These are phyloP conservation scores for Mallotus nudiflorus DNA, from an alignment of 345 rosid species.

Conservation along the genomic window DNA sequence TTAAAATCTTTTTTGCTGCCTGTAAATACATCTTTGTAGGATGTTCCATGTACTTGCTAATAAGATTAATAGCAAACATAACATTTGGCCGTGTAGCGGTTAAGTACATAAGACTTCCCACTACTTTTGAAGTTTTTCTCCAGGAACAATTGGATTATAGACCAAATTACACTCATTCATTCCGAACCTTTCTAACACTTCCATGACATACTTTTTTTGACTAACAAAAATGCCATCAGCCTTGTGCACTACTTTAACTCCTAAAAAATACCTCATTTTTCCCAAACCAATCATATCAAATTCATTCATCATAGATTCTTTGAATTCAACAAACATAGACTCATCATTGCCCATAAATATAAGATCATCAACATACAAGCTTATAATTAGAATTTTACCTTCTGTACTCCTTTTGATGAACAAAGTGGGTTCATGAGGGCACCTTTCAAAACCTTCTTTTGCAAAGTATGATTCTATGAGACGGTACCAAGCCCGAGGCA, in stretches of 20 bases:
- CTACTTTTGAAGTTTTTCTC: background rate
- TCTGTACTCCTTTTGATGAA: too few species aligned
- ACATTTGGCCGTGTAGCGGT: background rate
- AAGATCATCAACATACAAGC: background rate
- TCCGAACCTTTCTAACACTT: background rate
- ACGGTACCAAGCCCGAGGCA: background rate
- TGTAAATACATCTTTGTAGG: background rate
- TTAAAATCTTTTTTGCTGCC: background rate
- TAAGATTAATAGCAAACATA: background rate
- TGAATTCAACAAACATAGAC: background rate
- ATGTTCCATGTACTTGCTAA: background rate
- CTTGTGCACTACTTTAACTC: background rate
- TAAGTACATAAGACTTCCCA: background rate
- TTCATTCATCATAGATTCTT: background rate
- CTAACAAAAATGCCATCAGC: background rate
- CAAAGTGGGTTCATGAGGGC: too few species aligned
- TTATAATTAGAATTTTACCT: background rate
- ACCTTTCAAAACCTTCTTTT: too few species aligned
- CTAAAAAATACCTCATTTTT: background rate
- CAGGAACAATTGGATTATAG: background rate
- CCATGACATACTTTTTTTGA: background rate
- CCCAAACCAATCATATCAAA: background rate
- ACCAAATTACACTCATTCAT: background rate
- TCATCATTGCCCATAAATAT: background rate
- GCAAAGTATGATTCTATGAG: background rate